Conservation (phyloP, 768 basidiomycete species). For the Clavaria fumosa region DNA sequence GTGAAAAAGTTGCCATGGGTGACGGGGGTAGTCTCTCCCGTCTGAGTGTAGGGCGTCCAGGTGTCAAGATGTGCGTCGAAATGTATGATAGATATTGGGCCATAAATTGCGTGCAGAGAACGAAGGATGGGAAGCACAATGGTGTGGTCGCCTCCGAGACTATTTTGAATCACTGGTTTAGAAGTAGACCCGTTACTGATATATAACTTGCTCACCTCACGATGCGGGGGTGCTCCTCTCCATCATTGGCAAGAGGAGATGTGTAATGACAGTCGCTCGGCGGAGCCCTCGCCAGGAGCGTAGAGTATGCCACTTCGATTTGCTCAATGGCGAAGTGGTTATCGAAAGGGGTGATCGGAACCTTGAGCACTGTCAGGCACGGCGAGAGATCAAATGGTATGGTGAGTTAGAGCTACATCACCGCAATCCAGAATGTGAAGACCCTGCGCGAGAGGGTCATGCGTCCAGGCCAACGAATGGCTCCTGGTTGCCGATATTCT, state of each 20-base stretch:
- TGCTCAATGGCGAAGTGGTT: slow-evolving; percentile 74
- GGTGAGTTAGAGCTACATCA: slow-evolving; percentile 59
- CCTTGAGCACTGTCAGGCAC: slow-evolving; percentile 26
- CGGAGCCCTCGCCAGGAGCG: slow-evolving; percentile 48
- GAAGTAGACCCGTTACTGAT: neutral
- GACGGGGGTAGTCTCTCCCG: slow-evolving; percentile 45
- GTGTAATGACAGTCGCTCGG: slow-evolving; percentile 8
- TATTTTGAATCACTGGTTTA: slow-evolving; percentile 12
- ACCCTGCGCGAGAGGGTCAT: slow-evolving; percentile 45
- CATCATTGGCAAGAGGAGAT: slow-evolving; percentile 33
- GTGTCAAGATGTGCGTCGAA: slow-evolving; percentile 46
- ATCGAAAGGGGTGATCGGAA: slow-evolving; percentile 69
- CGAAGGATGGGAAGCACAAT: slow-evolving; percentile 79
- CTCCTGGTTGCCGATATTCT: slow-evolving; percentile 41
- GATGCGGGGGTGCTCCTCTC: slow-evolving; percentile 56
- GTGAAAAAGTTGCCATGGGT: slow-evolving; percentile 85
- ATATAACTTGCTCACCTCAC: slow-evolving; percentile 29
- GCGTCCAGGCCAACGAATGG: slow-evolving; percentile 60
- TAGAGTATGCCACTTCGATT: slow-evolving; percentile 74
- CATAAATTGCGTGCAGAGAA: slow-evolving; percentile 63
- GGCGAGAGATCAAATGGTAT: too few species aligned
- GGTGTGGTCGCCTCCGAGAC: slow-evolving; percentile 81
- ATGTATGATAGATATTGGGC: slow-evolving; percentile 52
- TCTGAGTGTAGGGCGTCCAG: slow-evolving; percentile 40
- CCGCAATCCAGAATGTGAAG: slow-evolving; percentile 67